A percentile compares a stretch with the other conserved stretches of the same genome.
These are phyloP conservation scores for Monosporascus cannonballus DNA, from an alignment of 2,329 filamentous ascomycete genomes.

Conservation along the genomic window DNA sequence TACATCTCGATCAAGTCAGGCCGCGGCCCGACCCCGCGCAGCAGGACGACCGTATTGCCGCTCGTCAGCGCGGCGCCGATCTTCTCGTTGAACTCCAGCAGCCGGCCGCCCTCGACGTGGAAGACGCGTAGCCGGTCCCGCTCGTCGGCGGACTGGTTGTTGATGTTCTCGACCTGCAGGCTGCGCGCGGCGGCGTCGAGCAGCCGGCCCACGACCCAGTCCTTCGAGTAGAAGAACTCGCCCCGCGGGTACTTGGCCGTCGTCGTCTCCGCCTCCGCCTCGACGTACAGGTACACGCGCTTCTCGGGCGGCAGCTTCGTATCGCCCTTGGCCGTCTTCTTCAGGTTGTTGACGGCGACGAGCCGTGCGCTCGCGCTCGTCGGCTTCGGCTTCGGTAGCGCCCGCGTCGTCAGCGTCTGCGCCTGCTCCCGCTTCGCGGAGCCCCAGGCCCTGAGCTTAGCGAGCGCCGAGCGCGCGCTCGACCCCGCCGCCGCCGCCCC, in stretches of 20 bases:
- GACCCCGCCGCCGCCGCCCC: slow-evolving; percentile 51
- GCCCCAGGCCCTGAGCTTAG: slow-evolving; percentile 75
- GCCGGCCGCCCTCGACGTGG: slow-evolving; percentile 81
- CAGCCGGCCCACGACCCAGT: slow-evolving; percentile 85
- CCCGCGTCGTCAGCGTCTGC: slow-evolving; percentile 52
- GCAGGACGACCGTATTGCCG: slow-evolving; percentile 83
- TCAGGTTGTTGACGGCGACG: slow-evolving; percentile 69
- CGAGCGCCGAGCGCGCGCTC: slow-evolving; percentile 63
- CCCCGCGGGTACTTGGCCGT: slow-evolving; percentile 77
- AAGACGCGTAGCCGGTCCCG: slow-evolving; percentile 80
- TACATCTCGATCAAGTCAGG: slow-evolving; percentile 62
- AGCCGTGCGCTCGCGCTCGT: slow-evolving; percentile 58
- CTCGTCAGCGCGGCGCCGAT: slow-evolving; percentile 66
- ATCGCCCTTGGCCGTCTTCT: slow-evolving; percentile 86
- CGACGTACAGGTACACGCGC: slow-evolving; percentile 83
- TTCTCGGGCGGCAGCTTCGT: slow-evolving; percentile 74
- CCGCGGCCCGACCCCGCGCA: slow-evolving; percentile 79
- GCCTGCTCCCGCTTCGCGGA: slow-evolving; percentile 62
- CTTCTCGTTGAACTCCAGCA: slow-evolving; percentile 86
- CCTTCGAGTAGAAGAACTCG: slow-evolving; percentile 71
- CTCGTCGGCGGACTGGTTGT: slow-evolving; percentile 71
- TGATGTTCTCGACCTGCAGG: slow-evolving; percentile 76
- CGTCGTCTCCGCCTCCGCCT: slow-evolving; percentile 82
- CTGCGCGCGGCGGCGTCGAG: slow-evolving; percentile 72
- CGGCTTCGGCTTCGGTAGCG: slow-evolving; percentile 58